A percentile compares a stretch with the other conserved stretches of the same genome.
phyloP scores from a whole-genome alignment of 2,329 filamentous ascomycete genomes.

The Cladosporium colombiae region DNA sequence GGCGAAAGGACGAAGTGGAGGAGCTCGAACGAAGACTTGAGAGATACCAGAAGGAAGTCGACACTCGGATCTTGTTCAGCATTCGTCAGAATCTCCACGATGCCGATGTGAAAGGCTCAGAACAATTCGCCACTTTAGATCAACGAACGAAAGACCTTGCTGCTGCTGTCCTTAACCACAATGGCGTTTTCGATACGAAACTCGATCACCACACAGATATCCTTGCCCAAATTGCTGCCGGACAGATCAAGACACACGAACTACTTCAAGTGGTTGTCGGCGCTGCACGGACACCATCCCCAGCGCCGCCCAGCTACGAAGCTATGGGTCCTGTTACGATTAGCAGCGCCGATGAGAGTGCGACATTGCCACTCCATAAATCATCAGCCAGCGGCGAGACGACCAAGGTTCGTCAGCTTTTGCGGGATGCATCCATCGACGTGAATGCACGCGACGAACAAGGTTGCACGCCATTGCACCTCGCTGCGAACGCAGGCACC shows the following conservation, averaged over 20 bases:
- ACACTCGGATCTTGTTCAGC: not conserved
- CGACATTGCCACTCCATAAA: not conserved
- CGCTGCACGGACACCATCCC: not conserved
- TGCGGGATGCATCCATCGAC: not conserved
- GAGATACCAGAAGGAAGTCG: conserved; percentile 8
- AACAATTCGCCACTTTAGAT: conserved; percentile 4
- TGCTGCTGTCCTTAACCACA: not conserved
- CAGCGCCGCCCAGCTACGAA: not conserved
- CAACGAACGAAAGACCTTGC: conserved; percentile 6
- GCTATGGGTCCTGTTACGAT: not conserved
- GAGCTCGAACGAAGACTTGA: conserved; percentile 1
- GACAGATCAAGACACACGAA: conserved; percentile 7
- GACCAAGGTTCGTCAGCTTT: not conserved
- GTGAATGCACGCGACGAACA: conserved; percentile 9
- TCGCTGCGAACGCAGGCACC: not conserved
- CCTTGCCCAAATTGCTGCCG: conserved; percentile 1
- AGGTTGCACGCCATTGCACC: not conserved
- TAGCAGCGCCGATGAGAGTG: not conserved
- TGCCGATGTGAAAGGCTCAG: not conserved
- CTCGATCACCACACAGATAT: conserved; percentile 7
- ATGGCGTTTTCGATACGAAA: conserved; percentile 1
- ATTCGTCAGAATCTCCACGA: conserved; percentile 6
- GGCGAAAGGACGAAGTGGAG: conserved; percentile 8
- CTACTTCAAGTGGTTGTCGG: conserved; percentile 2
- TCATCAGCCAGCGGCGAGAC: not conserved